A percentile compares a stretch with the other conserved stretches of the same genome.
These are phyloP conservation scores for Pseudogymnoascus destructans DNA, from an alignment of 2,329 filamentous ascomycete species.

Conservation along the genomic window DNA sequence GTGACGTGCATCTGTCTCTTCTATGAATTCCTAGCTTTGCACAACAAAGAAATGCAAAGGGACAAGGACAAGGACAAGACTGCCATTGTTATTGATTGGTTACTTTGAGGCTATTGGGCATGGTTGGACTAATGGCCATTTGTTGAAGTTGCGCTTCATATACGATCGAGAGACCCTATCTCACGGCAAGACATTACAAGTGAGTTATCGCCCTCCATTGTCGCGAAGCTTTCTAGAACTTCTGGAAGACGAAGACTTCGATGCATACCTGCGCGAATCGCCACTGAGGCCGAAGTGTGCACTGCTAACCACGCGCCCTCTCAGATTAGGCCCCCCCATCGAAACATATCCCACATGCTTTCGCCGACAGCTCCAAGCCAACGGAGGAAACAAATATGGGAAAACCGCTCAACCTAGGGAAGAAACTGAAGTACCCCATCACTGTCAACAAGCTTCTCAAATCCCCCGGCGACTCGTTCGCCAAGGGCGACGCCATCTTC, in stretches of 20 bases:
- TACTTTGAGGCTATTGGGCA: neutral
- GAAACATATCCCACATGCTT: constrained; percentile 21
- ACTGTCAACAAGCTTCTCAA: constrained; percentile 79
- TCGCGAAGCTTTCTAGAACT: neutral
- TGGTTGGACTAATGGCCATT: neutral
- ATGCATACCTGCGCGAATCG: neutral
- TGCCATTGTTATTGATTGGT: neutral
- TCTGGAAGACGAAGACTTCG: neutral
- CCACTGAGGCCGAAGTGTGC: neutral
- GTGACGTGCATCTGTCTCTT: neutral
- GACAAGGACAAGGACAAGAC: neutral
- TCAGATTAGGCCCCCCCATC: neutral
- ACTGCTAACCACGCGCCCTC: neutral
- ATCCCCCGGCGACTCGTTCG: constrained; percentile 58
- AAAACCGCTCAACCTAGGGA: constrained; percentile 39
- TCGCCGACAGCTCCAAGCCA: constrained; percentile 18
- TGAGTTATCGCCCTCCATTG: neutral
- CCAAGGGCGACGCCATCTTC: constrained; percentile 65
- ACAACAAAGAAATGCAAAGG: neutral
- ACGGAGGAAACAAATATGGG: constrained; percentile 29
- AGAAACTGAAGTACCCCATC: constrained; percentile 78
- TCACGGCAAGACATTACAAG: neutral
- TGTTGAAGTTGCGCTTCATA: constrained; percentile 5
- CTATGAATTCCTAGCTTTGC: neutral
- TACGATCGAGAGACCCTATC: neutral